Percentiles rank a stretch among this genome's conserved stretches.
Evolutionary conservation across 1,284 basidiomycete species (phyloP).

Genomic region (Apiotrichum gamsii): DNA sequence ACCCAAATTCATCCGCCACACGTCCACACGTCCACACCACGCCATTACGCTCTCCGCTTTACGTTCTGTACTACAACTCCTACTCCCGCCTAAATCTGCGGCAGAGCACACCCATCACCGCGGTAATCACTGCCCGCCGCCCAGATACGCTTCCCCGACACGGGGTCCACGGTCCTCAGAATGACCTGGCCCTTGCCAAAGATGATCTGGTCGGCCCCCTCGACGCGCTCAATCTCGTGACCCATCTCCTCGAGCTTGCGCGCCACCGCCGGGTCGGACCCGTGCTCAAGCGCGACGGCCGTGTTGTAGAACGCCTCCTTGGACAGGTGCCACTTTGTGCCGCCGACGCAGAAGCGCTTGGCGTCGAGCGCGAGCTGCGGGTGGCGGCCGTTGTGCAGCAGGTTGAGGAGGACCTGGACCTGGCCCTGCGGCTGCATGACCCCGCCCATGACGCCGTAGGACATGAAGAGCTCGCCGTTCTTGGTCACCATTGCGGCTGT

Average conservation of each 20-base stretch:
- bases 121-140: slow-evolving; percentile 25
- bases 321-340: slow-evolving; percentile 5
- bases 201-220: slow-evolving; percentile 20
- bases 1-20: too few species aligned
- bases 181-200: slow-evolving; percentile 31
- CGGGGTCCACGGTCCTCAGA: slow-evolving; percentile 15
- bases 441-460: slow-evolving; percentile 86
- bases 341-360: slow-evolving; percentile 80
- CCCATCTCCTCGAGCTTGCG: slow-evolving; percentile 70
- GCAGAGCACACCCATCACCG: slow-evolving; percentile 26
- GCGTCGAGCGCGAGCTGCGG: slow-evolving; percentile 72
- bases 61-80: too few species aligned
- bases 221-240: slow-evolving; percentile 61
- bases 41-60: too few species aligned
- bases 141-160: slow-evolving; percentile 23
- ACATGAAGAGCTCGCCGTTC: slow-evolving; percentile 75
- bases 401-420: slow-evolving; percentile 73
- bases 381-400: slow-evolving; percentile 20
- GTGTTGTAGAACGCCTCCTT: slow-evolving; percentile 55
- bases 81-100: slow-evolving; percentile 14
- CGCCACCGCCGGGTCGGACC: slow-evolving; percentile 59
- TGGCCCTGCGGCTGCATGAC: slow-evolving; percentile 88
- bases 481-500: slow-evolving; percentile 69
- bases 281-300: slow-evolving; percentile 81
- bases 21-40: too few species aligned